Evolutionary conservation across 1,284 basidiomycete species (phyloP), one percentile per base, ranked within the genome.

Genomic region (Dichomitus squalens): DNA sequence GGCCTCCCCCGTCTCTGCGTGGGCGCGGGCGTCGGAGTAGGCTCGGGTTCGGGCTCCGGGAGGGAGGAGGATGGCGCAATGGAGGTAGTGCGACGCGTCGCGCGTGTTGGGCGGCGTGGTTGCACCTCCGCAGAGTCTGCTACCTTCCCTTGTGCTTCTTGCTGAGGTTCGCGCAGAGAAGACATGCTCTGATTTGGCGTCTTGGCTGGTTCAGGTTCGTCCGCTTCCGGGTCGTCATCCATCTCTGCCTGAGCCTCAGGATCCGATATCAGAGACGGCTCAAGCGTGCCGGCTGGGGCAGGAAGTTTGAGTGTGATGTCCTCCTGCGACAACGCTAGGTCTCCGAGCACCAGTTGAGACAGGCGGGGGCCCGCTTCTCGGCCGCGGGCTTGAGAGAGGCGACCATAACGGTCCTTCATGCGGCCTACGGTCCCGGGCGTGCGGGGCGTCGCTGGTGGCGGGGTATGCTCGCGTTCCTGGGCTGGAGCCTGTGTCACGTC

Each of bases 361-460:
- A 60, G 35, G 31, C 46, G 52, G 6, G 56, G 20, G 7, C 49
- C 31, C 16, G 25, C 36, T 27, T 43, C 29, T 31, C 39, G 23
- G 9, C 20, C n/a, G 7, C 41, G 55, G 35, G 57, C 49, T 16
- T 53, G 53, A 9, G 61, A 62, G 21, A 70, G 58, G 41, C 64
- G 66, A 2, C 76, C 77, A 29, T 69, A 52, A 14, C 75, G 69
- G 40, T 72, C 68, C 67, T 73, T 77, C 69, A 79, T 75, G 52
- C 72, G 72, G 52, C 69, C 70, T 20, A 68, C 61, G 8, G 72
- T 65, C 12, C 73, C 68, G 6, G 69, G 65, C 12, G 68, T 68
- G 33, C 71, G 66, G 0, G 63, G 64, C 7, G 60, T 52, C 7
- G 66, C 60, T 21, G 68, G 63, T 7, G 68, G 66, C 18, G 65